A percentile compares a stretch with the other conserved stretches of the same genome.
These are phyloP conservation scores for Beauveria pseudobassiana DNA, from an alignment of 2,329 filamentous ascomycete species.

Conservation along the genomic window DNA sequence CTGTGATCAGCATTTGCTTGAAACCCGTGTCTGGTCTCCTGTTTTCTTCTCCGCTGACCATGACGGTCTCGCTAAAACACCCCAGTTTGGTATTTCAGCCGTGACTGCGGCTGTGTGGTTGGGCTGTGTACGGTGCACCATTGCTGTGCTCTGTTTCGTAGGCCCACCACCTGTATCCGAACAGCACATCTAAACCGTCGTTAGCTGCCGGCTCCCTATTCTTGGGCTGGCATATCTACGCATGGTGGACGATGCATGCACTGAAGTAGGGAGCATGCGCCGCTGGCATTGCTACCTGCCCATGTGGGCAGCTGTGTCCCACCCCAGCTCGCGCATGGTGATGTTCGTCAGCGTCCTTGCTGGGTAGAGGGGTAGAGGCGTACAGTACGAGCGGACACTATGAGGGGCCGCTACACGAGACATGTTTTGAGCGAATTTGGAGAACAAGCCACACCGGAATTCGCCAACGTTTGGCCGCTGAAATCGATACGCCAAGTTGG, in stretches of 20 bases:
- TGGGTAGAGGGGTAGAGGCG: neutral
- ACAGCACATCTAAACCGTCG: neutral
- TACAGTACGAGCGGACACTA: conserved; percentile 10
- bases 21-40: conserved; percentile 1
- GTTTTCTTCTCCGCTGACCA: neutral
- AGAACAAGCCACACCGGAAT: conserved; percentile 5
- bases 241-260: neutral
- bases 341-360: too few species aligned
- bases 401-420: neutral
- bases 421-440: conserved; percentile 6
- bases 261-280: neutral
- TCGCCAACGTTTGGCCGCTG: conserved; percentile 4
- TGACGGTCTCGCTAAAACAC: neutral
- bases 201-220: neutral
- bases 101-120: neutral
- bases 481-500: neutral
- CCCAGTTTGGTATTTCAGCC: neutral
- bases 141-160: neutral
- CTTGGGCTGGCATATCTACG: neutral
- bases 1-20: neutral
- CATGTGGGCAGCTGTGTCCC: neutral
- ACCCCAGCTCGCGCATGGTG: neutral
- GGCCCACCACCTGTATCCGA: neutral
- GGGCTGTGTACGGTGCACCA: neutral
- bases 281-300: conserved; percentile 1